Conservation (phyloP, 2,329 filamentous ascomycete species). For the Colletotrichum theobromicola region DNA sequence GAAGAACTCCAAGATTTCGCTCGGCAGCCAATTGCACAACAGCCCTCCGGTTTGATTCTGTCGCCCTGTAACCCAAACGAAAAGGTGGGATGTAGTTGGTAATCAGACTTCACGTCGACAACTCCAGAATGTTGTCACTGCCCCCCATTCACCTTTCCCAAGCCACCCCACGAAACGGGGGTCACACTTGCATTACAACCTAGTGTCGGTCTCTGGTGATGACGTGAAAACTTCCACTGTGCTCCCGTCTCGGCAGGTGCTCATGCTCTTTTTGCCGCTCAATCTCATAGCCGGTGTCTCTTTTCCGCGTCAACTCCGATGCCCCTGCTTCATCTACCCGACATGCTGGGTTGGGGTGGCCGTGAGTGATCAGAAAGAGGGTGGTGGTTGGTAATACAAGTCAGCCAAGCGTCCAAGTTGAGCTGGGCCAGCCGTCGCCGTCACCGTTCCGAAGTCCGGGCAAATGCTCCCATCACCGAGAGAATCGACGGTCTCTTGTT, state of each 20-base stretch:
- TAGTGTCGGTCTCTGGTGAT: background rate
- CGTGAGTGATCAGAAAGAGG: background rate
- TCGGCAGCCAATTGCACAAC: background rate
- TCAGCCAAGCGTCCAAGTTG: background rate
- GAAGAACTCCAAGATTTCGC: background rate
- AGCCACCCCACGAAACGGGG: conserved; percentile 19
- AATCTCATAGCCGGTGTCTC: background rate
- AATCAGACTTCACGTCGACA: background rate
- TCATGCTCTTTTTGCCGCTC: background rate
- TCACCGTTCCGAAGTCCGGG: background rate
- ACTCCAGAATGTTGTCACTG: background rate
- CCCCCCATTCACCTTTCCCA: conserved; percentile 7
- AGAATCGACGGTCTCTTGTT: background rate
- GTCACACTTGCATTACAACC: conserved; percentile 13
- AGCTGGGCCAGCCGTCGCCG: background rate
- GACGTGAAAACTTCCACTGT: background rate
- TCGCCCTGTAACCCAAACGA: background rate
- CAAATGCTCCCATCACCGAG: background rate
- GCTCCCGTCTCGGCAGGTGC: background rate
- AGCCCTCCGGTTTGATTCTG: background rate
- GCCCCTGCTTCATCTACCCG: background rate
- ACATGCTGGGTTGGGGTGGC: background rate
- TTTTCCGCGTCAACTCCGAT: conserved; percentile 6
- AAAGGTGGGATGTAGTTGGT: conserved; percentile 7
- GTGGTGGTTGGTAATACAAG: background rate